Evolutionary conservation across 2,329 filamentous ascomycete genomes (phyloP), one percentile per base, ranked within the genome.

Genomic region (Scytalidium sp.): DNA sequence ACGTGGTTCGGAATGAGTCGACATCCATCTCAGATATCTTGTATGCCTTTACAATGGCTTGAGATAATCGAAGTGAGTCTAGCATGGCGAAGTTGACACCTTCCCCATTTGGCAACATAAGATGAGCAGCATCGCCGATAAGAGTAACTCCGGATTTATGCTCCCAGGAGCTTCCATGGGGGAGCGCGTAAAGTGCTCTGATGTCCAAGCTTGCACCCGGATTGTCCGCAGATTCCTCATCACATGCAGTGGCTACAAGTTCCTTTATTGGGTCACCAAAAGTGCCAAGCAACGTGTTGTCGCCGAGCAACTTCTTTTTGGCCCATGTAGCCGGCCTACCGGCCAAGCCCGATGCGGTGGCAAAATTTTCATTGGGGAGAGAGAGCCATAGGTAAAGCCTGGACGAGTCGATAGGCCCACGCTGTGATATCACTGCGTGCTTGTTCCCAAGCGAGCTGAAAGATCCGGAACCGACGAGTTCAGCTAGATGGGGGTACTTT

Each of bases 51-150:
- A 46, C 41, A 19, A 45, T 43, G 17, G 39, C 32, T 7, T 49
- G 19, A 70, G 49, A 76, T 57, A 23, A 78, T 60, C 2, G 74
- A 73, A 13, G 73, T 11, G 70, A 65, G 60, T 77, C 74, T 19
- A 60, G 59, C 70, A 77, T 72, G 2, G 67, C 72, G 3, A 69
- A 54, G 53, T 78, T 76, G 20, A 75, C 74, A 3, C 75, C 74
- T 21, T 72, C 73, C 5, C 75, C 75, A 2, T 67, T 67, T 2
- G 70, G 70, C 2, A 68, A 69, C 68, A 73, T 71, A 8, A 76
- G 51, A 56, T 78, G 74, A 9, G 74, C 74, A 4, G 73, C 71
- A 56, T 77, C 73, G 3, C 75, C 75, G n/a, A 77, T 57, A 23
- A 79, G 59, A 2, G 75, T 74, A 13, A 74, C 61, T 3, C 73